Evolutionary conservation across 805 yeast species (phyloP).

Genomic region (Candida glaebosa): DNA sequence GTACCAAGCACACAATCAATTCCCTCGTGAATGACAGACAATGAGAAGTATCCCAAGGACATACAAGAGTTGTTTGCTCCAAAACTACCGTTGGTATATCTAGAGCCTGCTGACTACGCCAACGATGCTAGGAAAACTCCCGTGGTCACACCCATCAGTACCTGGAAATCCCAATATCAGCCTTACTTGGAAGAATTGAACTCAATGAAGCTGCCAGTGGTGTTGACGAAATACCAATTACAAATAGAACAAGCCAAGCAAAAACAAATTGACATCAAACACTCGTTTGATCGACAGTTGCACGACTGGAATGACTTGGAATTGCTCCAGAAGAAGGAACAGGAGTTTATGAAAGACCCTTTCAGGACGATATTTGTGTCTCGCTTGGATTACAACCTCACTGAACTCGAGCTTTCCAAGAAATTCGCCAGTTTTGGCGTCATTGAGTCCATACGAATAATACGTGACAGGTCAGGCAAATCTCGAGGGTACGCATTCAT

Average conservation of each 20-base stretch:
- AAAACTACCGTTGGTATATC: conserved; percentile 50
- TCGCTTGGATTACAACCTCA: conserved; percentile 59
- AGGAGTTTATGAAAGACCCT: conserved; percentile 52
- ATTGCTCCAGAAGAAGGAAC: conserved; percentile 27
- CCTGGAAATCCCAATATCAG: conserved; percentile 19
- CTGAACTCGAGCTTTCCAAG: conserved; percentile 66
- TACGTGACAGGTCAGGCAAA: conserved; percentile 37
- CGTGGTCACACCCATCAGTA: conserved; percentile 44
- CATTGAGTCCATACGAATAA: conserved; percentile 50
- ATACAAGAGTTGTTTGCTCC: conserved; percentile 56
- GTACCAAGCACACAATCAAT: no score
- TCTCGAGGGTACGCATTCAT: conserved; percentile 85
- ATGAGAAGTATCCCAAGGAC: conserved; percentile 33
- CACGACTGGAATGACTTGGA: conserved; percentile 32
- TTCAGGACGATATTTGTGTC: conserved; percentile 75
- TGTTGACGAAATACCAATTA: not conserved
- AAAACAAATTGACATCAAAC: conserved; percentile 8
- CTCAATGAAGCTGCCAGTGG: not conserved
- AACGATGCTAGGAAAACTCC: conserved; percentile 46
- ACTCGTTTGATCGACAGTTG: conserved; percentile 21
- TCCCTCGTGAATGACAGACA: conserved; percentile 17
- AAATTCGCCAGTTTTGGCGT: conserved; percentile 65
- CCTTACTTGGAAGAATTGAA: conserved; percentile 19
- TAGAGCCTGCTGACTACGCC: conserved; percentile 48
- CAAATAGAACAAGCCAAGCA: conserved; percentile 7